Base-by-base conservation (phyloP, 768 basidiomycete genomes). In the Xanthoconium purpureum region DNA sequence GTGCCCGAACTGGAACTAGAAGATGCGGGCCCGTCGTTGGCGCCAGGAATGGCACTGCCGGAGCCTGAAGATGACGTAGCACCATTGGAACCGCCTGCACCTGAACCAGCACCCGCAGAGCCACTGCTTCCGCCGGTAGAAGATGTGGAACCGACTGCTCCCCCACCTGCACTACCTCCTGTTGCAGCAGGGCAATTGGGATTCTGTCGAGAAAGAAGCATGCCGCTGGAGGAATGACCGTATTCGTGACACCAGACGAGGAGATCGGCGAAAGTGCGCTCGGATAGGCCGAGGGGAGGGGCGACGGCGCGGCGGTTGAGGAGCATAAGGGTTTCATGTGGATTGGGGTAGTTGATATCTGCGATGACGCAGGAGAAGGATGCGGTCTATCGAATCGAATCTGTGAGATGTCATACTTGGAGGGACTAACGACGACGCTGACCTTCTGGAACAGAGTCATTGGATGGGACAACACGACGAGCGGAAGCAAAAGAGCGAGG, bases 161-260 rank as follows among this genome's bases (percentile, higher is more conserved):
- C 45, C 17, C 35, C 56, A 24, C 35, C 28, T 4, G 20, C 9
- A 30, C 46, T 36, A 20, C 30, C 17, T 17, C 29, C 46, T 3
- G 37, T 35, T 15, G 18, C 52, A 2, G 53, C 40, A 29, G 66
- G 37, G 33, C 66, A 71, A 13, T 15, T 55, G 6, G 67, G 36
- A 9, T 49, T 55, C 33, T 69, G 67, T 35, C 68, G 67, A 55
- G 68, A 53, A n/a, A 63, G 65, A 15, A 71, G 63, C 2, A 35
- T 24, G 29, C 62, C 49, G 12, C 50, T 17, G 13, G 47, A 51
- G 3, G 63, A 47, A 20, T 59, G 61, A 0, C 53, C 53, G 18
- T 58, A 18, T 37, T 70, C 51, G 32, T 65, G 61, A 18, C 70
- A 69, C 68, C 70, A 71, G 24, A 60, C 9, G 52, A 70, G 70